A percentile compares a stretch with the other conserved stretches of the same genome.
Evolutionary conservation across 2,329 filamentous ascomycete genomes (phyloP).

Genomic region (Fusarium sacchari): DNA sequence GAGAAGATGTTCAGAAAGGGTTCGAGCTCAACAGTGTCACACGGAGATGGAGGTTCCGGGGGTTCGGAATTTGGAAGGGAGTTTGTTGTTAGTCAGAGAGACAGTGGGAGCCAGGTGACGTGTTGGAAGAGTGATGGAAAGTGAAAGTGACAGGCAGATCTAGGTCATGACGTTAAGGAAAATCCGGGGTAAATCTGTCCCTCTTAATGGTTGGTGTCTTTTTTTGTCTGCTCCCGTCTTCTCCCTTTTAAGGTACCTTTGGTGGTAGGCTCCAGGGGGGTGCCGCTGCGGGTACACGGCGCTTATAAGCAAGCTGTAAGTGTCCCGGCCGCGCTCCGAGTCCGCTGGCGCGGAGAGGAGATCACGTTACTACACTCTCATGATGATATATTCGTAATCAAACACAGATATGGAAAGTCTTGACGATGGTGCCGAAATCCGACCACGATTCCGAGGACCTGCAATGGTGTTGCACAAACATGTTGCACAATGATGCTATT

Average conservation of each 20-base stretch:
- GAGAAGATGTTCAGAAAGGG: neutral
- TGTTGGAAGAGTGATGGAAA: constrained; percentile 14
- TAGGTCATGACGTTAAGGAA: constrained; percentile 35
- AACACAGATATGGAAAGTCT: neutral
- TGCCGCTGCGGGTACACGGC: constrained; percentile 24
- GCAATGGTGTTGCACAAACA: constrained; percentile 1
- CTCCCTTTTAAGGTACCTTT: neutral
- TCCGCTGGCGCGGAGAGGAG: constrained; percentile 11
- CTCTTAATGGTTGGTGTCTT: constrained; percentile 23
- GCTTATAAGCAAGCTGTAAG: constrained; percentile 5
- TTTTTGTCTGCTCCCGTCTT: neutral
- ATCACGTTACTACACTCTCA: constrained; percentile 1
- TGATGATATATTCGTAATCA: neutral
- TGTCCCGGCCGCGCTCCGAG: constrained; percentile 24
- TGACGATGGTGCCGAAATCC: neutral
- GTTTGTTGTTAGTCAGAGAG: neutral
- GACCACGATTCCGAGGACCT: neutral
- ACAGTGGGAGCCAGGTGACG: constrained; percentile 13
- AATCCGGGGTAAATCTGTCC: constrained; percentile 38
- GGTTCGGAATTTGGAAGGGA: constrained; percentile 15
- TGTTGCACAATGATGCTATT: neutral
- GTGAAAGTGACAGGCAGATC: neutral
- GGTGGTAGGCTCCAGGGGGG: constrained; percentile 22
- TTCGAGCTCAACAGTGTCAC: constrained; percentile 9
- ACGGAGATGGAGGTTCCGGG: constrained; percentile 12